phyloP scores from a whole-genome alignment of 2,329 filamentous ascomycete genomes.

The Talaromyces piceae region DNA sequence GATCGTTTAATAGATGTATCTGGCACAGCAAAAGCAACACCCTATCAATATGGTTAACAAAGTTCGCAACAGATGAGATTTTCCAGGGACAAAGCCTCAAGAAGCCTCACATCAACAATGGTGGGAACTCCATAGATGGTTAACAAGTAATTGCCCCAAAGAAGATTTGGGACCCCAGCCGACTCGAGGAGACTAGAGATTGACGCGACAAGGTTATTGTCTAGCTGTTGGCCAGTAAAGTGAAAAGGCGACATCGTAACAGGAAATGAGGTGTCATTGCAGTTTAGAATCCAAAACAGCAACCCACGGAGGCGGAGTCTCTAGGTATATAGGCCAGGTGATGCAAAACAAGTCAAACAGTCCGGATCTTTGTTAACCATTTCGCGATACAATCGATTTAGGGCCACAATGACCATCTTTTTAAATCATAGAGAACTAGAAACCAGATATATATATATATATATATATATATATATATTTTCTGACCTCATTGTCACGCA shows the following conservation, averaged over 20 bases:
- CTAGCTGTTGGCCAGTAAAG: slow-evolving; percentile 7
- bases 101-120: slow-evolving; percentile 15
- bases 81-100: neutral
- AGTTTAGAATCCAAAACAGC: neutral
- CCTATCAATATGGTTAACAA: slow-evolving; percentile 7
- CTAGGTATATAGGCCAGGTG: neutral
- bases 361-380: no score
- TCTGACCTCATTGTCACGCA: no score
- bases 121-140: slow-evolving; percentile 23
- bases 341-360: neutral
- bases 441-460: no score
- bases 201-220: slow-evolving; percentile 14
- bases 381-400: no score
- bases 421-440: no score
- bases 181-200: slow-evolving; percentile 16
- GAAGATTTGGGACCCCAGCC: slow-evolving; percentile 17
- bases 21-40: slow-evolving; percentile 14
- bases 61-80: neutral
- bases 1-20: slow-evolving; percentile 12
- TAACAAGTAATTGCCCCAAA: slow-evolving; percentile 24
- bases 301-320: neutral
- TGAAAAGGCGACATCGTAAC: slow-evolving; percentile 6
- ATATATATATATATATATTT: no score
- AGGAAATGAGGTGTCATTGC: neutral
- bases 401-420: no score